phyloP scores from a whole-genome alignment of 176 grass and related monocot species.

The Elaeis guineensis region DNA sequence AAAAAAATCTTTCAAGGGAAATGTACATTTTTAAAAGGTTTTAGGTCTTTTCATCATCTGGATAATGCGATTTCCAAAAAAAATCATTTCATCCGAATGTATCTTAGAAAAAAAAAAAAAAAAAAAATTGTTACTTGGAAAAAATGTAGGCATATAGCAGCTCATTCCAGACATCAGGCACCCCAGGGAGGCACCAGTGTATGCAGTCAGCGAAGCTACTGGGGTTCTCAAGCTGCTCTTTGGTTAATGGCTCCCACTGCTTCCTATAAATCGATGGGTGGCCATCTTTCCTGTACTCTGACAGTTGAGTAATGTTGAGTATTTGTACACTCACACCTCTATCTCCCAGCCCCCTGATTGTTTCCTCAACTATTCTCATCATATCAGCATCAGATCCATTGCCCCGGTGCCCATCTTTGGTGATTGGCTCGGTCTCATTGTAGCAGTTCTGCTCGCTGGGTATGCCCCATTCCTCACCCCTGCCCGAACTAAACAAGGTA shows the following conservation, averaged over 20 bases:
- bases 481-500: neutral
- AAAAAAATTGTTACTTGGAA: no score
- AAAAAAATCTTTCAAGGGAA: no score
- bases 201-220: slow-evolving; percentile 42
- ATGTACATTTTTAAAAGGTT: no score
- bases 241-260: slow-evolving; percentile 48
- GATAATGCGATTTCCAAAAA: no score
- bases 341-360: slow-evolving; percentile 24
- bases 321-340: slow-evolving; percentile 52
- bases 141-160: slow-evolving; percentile 53
- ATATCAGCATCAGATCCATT: slow-evolving; percentile 32
- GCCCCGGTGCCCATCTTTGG: slow-evolving; percentile 17
- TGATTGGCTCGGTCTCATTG: slow-evolving; percentile 57
- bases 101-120: no score
- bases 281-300: slow-evolving; percentile 68
- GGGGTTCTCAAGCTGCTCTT: slow-evolving; percentile 31
- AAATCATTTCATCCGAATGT: no score
- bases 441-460: slow-evolving; percentile 38
- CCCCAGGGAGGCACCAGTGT: slow-evolving; percentile 50
- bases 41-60: no score
- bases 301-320: slow-evolving; percentile 65
- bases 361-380: slow-evolving; percentile 37
- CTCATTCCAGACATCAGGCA: slow-evolving; percentile 78
- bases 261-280: slow-evolving; percentile 73
- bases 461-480: slow-evolving; percentile 15